Evolutionary conservation across 2,329 filamentous ascomycete genomes (phyloP), one percentile per base, ranked within the genome.

Genomic region (Ophioceras dolichostomum): DNA sequence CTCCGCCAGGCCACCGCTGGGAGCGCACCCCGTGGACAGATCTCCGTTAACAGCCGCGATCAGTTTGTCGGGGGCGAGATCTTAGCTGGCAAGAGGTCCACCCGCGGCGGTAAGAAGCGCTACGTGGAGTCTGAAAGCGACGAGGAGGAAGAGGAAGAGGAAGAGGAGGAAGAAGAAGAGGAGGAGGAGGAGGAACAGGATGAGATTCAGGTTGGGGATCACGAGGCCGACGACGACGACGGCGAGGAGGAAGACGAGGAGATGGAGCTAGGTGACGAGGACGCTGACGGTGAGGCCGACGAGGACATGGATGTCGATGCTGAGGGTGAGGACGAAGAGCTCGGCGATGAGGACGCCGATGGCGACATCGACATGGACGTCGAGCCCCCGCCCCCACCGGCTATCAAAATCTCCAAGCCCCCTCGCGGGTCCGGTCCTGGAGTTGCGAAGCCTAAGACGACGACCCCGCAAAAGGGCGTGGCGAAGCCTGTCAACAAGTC

Each of bases 101-200:
- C 68, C 40, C 64, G 70, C 8, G 68, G 66, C 5, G 63, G 61
- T 14, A 72, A 73, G 56, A 76, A 75, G 56, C 75, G 65, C 45
- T 76, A 76, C 38, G 67, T 77, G 18, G 71, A 75, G 43, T 71
- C 67, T 27, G 67, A 65, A 38, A 62, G 60, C 27, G 62, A 65
- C n/a, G 62, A 64, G 18, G 62, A 63, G 3, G 64, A 64, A 52
- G 13, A 51, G 4, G 58, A 57, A 8, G 47, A 45, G 5, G 47
- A 45, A 6, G 46, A 45, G 1, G 47, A 45, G 1, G 45, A 49
- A 9, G 45, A 49, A n/a, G 45, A 49, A 19, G 45, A 48, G 5
- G 44, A 47, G 9, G 46, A 45, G n/a, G 43, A 45, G n/a, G 12
- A n/a, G n/a, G n/a, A n/a, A n/a, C 47, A 49, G 33, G 48, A 52